phyloP scores from a whole-genome alignment of 2,329 filamentous ascomycete genomes.

The Aspergillus bombycis region DNA sequence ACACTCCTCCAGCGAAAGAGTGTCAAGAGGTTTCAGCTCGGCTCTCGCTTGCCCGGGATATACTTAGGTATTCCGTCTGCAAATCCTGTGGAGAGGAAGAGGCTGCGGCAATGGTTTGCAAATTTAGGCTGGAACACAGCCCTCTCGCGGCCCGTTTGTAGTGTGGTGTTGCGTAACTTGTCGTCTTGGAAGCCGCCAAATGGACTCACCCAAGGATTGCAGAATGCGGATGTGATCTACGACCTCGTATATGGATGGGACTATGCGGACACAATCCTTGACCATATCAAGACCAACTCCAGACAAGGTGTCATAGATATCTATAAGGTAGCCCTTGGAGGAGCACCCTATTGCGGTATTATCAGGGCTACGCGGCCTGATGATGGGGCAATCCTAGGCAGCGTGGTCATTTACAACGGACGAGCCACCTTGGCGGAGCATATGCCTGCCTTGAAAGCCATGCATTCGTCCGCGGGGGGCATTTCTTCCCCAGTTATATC shows the following conservation, averaged over 20 bases:
- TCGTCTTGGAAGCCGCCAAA: slow-evolving; percentile 74
- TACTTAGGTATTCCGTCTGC: slow-evolving; percentile 81
- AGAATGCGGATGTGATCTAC: slow-evolving; percentile 74
- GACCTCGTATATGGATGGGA: slow-evolving; percentile 82
- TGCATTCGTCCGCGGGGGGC: slow-evolving; percentile 64
- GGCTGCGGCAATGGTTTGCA: slow-evolving; percentile 79
- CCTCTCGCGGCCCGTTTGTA: slow-evolving; percentile 65
- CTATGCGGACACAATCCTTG: slow-evolving; percentile 72
- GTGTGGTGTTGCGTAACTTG: slow-evolving; percentile 75
- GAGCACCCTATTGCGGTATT: slow-evolving; percentile 74
- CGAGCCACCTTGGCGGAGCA: slow-evolving; percentile 69
- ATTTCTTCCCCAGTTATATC: slow-evolving; percentile 80
- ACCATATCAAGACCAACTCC: slow-evolving; percentile 73
- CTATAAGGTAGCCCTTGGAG: slow-evolving; percentile 74
- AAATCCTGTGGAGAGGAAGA: slow-evolving; percentile 63
- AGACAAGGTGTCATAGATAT: slow-evolving; percentile 79
- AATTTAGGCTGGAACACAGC: slow-evolving; percentile 83
- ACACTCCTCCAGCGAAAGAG: slow-evolving; percentile 71
- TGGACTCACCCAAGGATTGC: slow-evolving; percentile 72
- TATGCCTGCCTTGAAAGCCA: slow-evolving; percentile 68
- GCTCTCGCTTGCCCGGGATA: slow-evolving; percentile 78
- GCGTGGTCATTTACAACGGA: slow-evolving; percentile 76
- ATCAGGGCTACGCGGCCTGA: slow-evolving; percentile 76
- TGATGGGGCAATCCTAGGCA: slow-evolving; percentile 72
- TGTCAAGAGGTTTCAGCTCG: slow-evolving; percentile 79